These are phyloP conservation scores for Fusarium incarnatum DNA, from an alignment of 2,329 filamentous ascomycete genomes.

Conservation along the genomic window DNA sequence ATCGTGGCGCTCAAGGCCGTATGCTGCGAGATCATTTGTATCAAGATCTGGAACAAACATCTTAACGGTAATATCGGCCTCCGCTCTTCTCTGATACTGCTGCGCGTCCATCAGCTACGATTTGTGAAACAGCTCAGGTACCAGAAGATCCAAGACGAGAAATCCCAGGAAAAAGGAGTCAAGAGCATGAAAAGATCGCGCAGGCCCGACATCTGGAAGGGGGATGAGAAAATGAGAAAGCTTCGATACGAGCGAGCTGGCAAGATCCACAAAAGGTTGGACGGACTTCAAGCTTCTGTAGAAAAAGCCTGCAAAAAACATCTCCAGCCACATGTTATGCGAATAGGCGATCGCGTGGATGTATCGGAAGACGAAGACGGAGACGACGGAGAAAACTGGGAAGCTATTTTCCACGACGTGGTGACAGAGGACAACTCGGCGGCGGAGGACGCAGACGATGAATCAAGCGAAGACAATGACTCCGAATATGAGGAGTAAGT, in stretches of 20 bases:
- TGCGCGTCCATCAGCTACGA: constrained; percentile 28
- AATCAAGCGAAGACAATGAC: constrained; percentile 14
- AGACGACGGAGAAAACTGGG: not conserved
- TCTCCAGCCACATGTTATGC: not conserved
- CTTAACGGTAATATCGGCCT: constrained; percentile 17
- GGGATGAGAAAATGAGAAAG: constrained; percentile 15
- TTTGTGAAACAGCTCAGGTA: constrained; percentile 19
- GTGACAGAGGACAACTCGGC: not conserved
- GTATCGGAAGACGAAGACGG: not conserved
- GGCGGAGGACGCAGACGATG: constrained; percentile 11
- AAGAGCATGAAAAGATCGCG: not conserved
- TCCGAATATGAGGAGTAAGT: constrained; percentile 27
- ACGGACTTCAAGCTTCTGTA: constrained; percentile 9
- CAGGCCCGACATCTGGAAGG: constrained; percentile 19
- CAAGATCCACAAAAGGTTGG: constrained; percentile 3
- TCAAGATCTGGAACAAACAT: constrained; percentile 50
- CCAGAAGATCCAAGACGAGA: not conserved
- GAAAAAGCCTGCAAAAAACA: constrained; percentile 30
- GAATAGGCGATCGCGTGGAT: not conserved
- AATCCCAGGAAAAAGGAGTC: not conserved
- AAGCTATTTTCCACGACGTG: not conserved
- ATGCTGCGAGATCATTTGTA: constrained; percentile 51
- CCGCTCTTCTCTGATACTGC: constrained; percentile 4
- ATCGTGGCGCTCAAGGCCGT: constrained; percentile 49
- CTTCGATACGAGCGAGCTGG: not conserved